A percentile compares a stretch with the other conserved stretches of the same genome.
phyloP scores from a whole-genome alignment of 2,329 filamentous ascomycete genomes.

The Colletotrichum sublineola region DNA sequence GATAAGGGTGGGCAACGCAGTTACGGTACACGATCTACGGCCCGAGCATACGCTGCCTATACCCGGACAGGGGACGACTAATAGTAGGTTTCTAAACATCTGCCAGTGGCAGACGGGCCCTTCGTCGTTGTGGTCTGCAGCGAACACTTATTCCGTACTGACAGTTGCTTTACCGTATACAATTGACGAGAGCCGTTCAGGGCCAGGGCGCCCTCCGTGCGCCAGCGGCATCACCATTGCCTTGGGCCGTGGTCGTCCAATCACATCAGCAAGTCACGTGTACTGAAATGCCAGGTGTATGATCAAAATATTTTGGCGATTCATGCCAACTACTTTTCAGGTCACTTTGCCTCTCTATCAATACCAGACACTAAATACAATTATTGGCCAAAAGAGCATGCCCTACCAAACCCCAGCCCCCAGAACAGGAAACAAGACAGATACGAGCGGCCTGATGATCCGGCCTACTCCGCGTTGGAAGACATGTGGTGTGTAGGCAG shows the following conservation, averaged over 20 bases:
- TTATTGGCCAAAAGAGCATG: conserved; percentile 24
- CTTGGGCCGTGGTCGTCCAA: background rate
- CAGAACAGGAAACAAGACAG: conserved; percentile 21
- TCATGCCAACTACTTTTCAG: conserved; percentile 36
- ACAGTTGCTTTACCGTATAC: background rate
- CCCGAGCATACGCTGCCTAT: background rate
- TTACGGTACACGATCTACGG: background rate
- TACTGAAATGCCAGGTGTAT: background rate
- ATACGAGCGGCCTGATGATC: background rate
- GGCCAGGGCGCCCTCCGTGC: background rate
- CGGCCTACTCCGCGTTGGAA: conserved; percentile 32
- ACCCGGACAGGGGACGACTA: background rate
- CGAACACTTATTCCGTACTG: background rate
- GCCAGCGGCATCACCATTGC: background rate
- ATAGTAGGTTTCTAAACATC: background rate
- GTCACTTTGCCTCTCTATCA: conserved; percentile 26
- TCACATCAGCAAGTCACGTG: background rate
- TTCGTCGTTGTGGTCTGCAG: background rate
- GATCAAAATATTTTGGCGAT: background rate
- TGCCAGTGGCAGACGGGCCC: background rate
- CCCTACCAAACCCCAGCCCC: conserved; percentile 15
- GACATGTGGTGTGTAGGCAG: conserved; percentile 65
- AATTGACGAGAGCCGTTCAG: background rate
- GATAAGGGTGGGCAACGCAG: background rate
- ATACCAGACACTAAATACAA: conserved; percentile 37